Conservation (phyloP, 495 filamentous ascomycete species). For the Ascobolus immersus region DNA sequence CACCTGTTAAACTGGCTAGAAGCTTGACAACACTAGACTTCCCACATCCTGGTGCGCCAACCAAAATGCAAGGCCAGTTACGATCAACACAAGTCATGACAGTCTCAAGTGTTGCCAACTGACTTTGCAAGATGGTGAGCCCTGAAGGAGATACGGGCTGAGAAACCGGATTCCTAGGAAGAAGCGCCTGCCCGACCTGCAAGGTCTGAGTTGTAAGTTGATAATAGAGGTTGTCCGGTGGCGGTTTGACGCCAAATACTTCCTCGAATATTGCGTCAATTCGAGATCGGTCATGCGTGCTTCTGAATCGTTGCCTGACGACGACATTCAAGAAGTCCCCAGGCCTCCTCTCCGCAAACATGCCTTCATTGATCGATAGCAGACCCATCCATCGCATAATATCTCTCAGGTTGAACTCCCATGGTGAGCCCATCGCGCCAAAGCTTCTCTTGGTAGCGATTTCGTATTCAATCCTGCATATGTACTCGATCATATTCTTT, state of each 20-base stretch:
- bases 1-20: conserved; percentile 51
- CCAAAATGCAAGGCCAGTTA: conserved; percentile 67
- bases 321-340: conserved; percentile 56
- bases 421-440: conserved; percentile 62
- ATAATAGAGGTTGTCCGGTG: conserved; percentile 22
- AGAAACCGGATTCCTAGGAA: conserved; percentile 31
- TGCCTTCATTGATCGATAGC: conserved; percentile 27
- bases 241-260: conserved; percentile 22
- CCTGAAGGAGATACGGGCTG: conserved; percentile 29
- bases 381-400: conserved; percentile 70
- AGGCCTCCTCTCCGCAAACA: conserved; percentile 27
- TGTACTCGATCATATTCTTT: conserved; percentile 44
- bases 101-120: conserved; percentile 49
- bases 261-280: conserved; percentile 37
- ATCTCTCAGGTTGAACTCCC: conserved; percentile 95
- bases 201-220: conserved; percentile 40
- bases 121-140: conserved; percentile 31
- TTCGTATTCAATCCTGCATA: conserved; percentile 47
- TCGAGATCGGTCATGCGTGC: conserved; percentile 32
- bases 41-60: conserved; percentile 61
- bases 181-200: conserved; percentile 56
- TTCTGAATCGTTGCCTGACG: conserved; percentile 72
- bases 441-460: conserved; percentile 39
- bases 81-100: conserved; percentile 66
- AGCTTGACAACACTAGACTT: conserved; percentile 58